A percentile compares a stretch with the other conserved stretches of the same genome.
phyloP scores from a whole-genome alignment of 2,329 filamentous ascomycete species.

The Mycosphaerella arachidis region DNA sequence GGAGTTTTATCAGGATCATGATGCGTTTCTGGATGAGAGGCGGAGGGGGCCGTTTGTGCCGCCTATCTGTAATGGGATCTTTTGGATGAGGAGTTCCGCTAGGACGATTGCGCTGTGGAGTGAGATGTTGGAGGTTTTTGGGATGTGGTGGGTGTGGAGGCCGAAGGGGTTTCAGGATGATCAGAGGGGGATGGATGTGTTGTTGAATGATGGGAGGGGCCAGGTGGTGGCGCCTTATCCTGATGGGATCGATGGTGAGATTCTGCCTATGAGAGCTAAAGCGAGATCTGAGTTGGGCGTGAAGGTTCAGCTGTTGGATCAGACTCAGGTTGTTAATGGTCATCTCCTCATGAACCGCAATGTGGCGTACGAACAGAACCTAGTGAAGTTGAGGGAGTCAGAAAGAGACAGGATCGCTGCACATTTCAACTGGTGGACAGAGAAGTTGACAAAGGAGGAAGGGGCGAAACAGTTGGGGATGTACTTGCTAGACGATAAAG shows the following conservation, averaged over 20 bases:
- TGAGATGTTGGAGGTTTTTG: slow-evolving; percentile 10
- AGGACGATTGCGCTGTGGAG: slow-evolving; percentile 10
- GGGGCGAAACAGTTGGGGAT: slow-evolving; percentile 7
- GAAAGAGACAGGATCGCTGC: slow-evolving; percentile 6
- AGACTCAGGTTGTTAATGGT: slow-evolving; percentile 13
- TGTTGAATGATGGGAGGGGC: slow-evolving; percentile 14
- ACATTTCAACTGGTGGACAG: slow-evolving; percentile 13
- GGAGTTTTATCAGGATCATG: slow-evolving; percentile 16
- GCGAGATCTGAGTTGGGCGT: background rate
- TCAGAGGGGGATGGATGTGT: slow-evolving; percentile 15
- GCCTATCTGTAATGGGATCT: slow-evolving; percentile 19
- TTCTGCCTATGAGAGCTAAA: slow-evolving; percentile 1
- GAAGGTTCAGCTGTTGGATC: slow-evolving; percentile 12
- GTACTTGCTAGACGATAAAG: slow-evolving; percentile 1
- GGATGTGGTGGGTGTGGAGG: slow-evolving; percentile 2
- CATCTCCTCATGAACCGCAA: slow-evolving; percentile 12
- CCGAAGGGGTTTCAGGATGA: slow-evolving; percentile 9
- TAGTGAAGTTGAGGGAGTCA: background rate
- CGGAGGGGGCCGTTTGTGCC: slow-evolving; percentile 13
- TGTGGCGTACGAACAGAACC: background rate
- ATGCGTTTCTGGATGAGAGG: slow-evolving; percentile 14
- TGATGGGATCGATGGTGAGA: slow-evolving; percentile 5
- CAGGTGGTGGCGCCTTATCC: slow-evolving; percentile 8
- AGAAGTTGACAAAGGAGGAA: slow-evolving; percentile 7
- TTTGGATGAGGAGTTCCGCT: slow-evolving; percentile 15